A percentile compares a stretch with the other conserved stretches of the same genome.
These are phyloP conservation scores for Stromatinia cepivora DNA, from an alignment of 2,329 filamentous ascomycete genomes.

Conservation along the genomic window DNA sequence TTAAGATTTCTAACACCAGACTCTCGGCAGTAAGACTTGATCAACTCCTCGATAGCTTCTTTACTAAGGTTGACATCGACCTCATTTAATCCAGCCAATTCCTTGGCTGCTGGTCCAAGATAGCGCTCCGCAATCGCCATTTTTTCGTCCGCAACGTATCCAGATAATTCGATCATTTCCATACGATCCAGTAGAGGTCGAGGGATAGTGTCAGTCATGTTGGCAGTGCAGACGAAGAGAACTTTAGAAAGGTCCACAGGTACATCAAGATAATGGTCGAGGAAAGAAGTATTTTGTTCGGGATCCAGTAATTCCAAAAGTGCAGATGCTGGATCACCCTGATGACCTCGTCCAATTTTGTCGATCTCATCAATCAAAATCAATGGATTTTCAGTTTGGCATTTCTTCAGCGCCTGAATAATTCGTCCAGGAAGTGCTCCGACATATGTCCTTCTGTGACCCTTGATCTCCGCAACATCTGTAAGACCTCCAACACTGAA, in stretches of 20 bases:
- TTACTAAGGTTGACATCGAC: conserved; percentile 86
- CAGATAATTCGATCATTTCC: conserved; percentile 95
- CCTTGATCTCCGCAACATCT: conserved; percentile 98
- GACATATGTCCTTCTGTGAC: conserved; percentile 93
- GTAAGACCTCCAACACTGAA: conserved; percentile 97
- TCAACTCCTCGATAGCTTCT: conserved; percentile 90
- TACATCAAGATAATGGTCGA: conserved; percentile 98
- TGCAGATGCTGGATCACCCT: conserved; percentile 93
- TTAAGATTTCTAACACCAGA: conserved; percentile 96
- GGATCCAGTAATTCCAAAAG: conserved; percentile 92
- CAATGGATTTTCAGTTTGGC: conserved; percentile 95
- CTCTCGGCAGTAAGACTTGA: conserved; percentile 98
- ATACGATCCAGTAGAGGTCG: conserved; percentile 91
- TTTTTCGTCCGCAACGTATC: conserved; percentile 97
- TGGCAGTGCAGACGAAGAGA: conserved; percentile 96
- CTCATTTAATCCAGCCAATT: conserved; percentile 84
- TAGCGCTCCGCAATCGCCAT: conserved; percentile 97
- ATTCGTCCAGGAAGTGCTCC: conserved; percentile 93
- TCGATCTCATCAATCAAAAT: conserved; percentile 97
- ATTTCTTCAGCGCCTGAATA: conserved; percentile 98
- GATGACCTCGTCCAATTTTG: conserved; percentile 95
- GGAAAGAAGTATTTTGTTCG: conserved; percentile 94
- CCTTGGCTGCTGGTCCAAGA: conserved; percentile 89
- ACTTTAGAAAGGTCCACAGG: conserved; percentile 97
- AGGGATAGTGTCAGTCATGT: conserved; percentile 98